These are phyloP conservation scores for Kluyveromyces sp. DNA, from an alignment of 1,139 yeast species.

Conservation along the genomic window DNA sequence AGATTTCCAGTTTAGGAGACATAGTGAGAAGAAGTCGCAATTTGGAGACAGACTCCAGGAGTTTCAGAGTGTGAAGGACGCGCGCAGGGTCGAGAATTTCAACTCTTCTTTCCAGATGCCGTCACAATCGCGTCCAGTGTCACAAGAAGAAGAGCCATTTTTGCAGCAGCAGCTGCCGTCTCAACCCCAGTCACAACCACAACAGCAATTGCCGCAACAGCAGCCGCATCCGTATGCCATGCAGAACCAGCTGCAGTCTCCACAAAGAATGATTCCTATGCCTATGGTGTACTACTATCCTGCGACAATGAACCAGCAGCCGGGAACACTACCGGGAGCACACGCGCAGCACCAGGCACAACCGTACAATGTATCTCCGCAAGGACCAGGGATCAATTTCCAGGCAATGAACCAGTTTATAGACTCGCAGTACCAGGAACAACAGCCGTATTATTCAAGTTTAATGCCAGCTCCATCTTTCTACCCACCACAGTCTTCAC, in stretches of 20 bases:
- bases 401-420: conserved; percentile 8
- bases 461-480: conserved; percentile 24
- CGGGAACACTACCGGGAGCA: not conserved
- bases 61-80: conserved; percentile 24
- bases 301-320: not conserved
- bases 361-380: conserved; percentile 3
- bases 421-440: conserved; percentile 7
- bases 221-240: conserved; percentile 10
- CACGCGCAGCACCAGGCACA: conserved; percentile 1
- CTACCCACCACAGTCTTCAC: conserved; percentile 18
- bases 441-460: conserved; percentile 4
- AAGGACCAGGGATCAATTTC: conserved; percentile 5
- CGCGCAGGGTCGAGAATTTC: conserved; percentile 30
- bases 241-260: conserved; percentile 13
- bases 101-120: conserved; percentile 22
- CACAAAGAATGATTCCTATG: conserved; percentile 21
- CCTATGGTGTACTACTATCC: conserved; percentile 11
- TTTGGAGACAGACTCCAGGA: conserved; percentile 29
- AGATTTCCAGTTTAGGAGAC: conserved; percentile 29
- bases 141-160: conserved; percentile 1
- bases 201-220: not conserved
- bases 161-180: not conserved
- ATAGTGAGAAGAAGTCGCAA: conserved; percentile 20
- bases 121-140: conserved; percentile 7
- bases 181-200: not conserved